These are phyloP conservation scores for Amoebophrya sp. DNA, from an alignment of 169 alveolate genomes.

Conservation along the genomic window DNA sequence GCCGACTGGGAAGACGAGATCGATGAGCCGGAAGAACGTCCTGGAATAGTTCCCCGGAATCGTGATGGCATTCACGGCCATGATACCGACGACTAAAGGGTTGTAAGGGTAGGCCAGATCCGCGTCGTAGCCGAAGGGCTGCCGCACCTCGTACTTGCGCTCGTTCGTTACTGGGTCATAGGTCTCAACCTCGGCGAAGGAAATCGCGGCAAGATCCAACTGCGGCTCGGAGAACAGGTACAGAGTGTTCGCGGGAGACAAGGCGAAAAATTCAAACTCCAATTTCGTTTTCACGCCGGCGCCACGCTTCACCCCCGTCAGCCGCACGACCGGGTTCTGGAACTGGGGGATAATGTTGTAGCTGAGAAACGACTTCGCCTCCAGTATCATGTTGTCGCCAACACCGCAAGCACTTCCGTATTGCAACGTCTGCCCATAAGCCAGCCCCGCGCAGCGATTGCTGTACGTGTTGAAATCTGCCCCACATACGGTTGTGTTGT, in stretches of 20 bases:
- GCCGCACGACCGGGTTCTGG: not conserved
- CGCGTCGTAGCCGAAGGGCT: not conserved
- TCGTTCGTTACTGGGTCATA: not conserved
- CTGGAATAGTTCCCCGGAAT: not conserved
- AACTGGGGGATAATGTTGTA: not conserved
- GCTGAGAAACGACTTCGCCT: not conserved
- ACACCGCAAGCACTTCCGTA: not conserved
- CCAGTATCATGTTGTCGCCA: not conserved
- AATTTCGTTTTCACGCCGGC: not conserved
- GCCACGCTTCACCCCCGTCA: not conserved
- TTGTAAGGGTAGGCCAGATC: not conserved
- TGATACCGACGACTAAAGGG: not conserved
- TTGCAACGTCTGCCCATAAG: not conserved
- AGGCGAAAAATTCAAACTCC: not conserved
- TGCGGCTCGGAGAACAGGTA: not conserved
- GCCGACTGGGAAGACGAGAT: not conserved
- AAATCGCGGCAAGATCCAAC: not conserved
- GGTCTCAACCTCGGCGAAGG: not conserved
- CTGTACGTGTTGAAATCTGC: not conserved
- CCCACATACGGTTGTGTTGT: not conserved
- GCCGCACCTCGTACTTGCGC: not conserved
- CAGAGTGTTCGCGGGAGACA: not conserved
- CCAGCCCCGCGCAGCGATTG: not conserved
- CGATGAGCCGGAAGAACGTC: not conserved
- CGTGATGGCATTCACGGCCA: not conserved